Conservation (phyloP, 495 filamentous ascomycete genomes). For the Astrothelium macrocarpum region DNA sequence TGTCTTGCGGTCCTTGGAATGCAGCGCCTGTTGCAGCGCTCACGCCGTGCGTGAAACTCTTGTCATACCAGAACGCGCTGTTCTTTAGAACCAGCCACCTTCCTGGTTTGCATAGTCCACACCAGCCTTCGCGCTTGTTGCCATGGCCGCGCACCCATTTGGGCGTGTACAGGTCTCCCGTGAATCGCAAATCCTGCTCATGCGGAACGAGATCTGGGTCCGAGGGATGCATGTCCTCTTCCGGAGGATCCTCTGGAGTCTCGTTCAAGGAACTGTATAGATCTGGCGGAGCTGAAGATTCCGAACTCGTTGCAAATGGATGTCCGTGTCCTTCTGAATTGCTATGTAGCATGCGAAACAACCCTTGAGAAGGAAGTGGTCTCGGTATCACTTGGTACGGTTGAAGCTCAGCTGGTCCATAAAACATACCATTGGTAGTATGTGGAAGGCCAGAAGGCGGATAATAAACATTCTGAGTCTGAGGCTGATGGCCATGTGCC, state of each 20-base stretch:
- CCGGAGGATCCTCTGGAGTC: conserved; percentile 56
- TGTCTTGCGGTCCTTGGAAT: conserved; percentile 63
- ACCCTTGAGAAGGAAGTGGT: conserved; percentile 51
- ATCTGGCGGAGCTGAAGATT: conserved; percentile 60
- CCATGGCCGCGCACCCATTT: conserved; percentile 69
- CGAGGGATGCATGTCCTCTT: conserved; percentile 64
- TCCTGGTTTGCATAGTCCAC: conserved; percentile 72
- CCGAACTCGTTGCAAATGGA: conserved; percentile 49
- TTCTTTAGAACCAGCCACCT: conserved; percentile 77
- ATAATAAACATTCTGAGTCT: conserved; percentile 21
- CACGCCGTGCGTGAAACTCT: conserved; percentile 71
- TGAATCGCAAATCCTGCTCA: conserved; percentile 68
- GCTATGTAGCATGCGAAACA: conserved; percentile 53
- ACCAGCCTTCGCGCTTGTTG: conserved; percentile 78
- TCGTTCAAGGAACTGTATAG: conserved; percentile 60
- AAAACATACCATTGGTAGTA: background rate
- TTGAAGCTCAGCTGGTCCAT: conserved; percentile 5
- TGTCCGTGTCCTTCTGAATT: conserved; percentile 52
- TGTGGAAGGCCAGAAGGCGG: conserved; percentile 6
- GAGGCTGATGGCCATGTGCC: conserved; percentile 15
- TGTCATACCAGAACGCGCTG: conserved; percentile 80
- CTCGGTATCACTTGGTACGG: conserved; percentile 26
- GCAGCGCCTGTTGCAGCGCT: conserved; percentile 57
- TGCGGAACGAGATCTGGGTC: conserved; percentile 61
- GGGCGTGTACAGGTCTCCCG: conserved; percentile 69